Evolutionary conservation across 176 grass and related monocot genomes (phyloP), one percentile per base, ranked within the genome.

Genomic region (Oryza nivara): DNA sequence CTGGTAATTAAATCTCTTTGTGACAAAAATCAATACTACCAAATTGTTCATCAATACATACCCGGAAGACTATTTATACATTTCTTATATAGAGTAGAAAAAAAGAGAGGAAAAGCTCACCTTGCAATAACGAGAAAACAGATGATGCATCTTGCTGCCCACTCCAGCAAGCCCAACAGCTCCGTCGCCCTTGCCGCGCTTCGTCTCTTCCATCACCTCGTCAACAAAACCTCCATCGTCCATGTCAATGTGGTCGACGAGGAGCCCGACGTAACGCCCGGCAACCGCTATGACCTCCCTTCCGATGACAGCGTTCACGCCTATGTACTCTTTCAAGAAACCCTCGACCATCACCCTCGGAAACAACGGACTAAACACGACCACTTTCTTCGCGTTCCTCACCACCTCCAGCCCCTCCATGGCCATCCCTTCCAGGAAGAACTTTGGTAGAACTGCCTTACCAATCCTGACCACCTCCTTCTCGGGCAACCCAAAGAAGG

Each of bases 281-380:
- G 52, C 64, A 2, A 73, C n/a, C 76, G 63, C 58, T 56, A n/a
- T 68, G 46, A 91, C 26, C 88, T 93, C 86, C 58, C 83, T 86
- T 11, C 88, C 92, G n/a, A 91, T 15, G 12, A 93, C 88, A 1
- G 65, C 82, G 48, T 91, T 72, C 47, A 89, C 90, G 9, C 75
- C 86, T 67, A 97, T 68, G 51, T 92, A 97, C 41, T 92, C 95
- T 74, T 85, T 86, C 19, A 94, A 49, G 81, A 94, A 97, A 38
- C 61, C 81, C 60, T 97, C 86, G 48, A 91, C 80, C 94, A 97
- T 97, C 28, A 97, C 80, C 77, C 83, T 85, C 2, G 94, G 94
- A 56, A 97, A 77, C 45, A 9, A 20, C 12, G 52, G 47, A n/a
- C 81, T 91, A 11, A 94, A 83, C 7, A 78, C 91, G 6, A 97